phyloP scores from a whole-genome alignment of 768 basidiomycete species.

The Clathrus columnatus region DNA sequence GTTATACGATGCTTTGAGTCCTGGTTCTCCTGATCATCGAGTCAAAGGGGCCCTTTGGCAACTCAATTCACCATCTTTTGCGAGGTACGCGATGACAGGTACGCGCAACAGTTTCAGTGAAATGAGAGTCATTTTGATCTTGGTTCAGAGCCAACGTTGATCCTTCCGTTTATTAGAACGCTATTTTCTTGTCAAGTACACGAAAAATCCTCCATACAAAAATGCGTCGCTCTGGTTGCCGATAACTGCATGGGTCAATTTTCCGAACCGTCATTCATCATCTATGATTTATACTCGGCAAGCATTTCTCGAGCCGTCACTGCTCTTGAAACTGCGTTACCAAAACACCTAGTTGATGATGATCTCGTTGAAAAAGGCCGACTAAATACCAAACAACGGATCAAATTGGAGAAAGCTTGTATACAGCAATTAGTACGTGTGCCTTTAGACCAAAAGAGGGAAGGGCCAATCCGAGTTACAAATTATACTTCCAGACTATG shows the following conservation, averaged over 20 bases:
- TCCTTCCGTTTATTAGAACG: conserved; percentile 46
- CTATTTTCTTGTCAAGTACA: conserved; percentile 73
- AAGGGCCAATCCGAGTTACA: too few species aligned
- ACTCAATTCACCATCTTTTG: conserved; percentile 55
- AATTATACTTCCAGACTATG: conserved; percentile 24
- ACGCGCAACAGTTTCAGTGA: conserved; percentile 5
- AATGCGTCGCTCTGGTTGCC: conserved; percentile 52
- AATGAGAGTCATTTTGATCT: conserved; percentile 10
- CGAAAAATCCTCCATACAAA: conserved; percentile 82
- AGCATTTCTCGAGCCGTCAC: conserved; percentile 30
- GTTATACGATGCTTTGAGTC: conserved; percentile 48
- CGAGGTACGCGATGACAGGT: conserved; percentile 36
- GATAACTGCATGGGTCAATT: conserved; percentile 51
- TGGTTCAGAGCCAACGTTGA: conserved; percentile 53
- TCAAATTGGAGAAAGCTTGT: conserved; percentile 32
- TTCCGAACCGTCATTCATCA: conserved; percentile 48
- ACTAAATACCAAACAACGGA: conserved; percentile 38
- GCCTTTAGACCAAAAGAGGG: neutral
- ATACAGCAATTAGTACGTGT: conserved; percentile 36
- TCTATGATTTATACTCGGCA: conserved; percentile 43
- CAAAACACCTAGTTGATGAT: conserved; percentile 24
- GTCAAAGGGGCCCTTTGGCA: conserved; percentile 90
- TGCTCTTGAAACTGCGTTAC: conserved; percentile 31
- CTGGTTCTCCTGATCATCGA: conserved; percentile 75
- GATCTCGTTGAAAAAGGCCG: conserved; percentile 32